Base-by-base conservation (phyloP, 2,329 filamentous ascomycete genomes). In the Zelopaecilomyces penicillatus region DNA sequence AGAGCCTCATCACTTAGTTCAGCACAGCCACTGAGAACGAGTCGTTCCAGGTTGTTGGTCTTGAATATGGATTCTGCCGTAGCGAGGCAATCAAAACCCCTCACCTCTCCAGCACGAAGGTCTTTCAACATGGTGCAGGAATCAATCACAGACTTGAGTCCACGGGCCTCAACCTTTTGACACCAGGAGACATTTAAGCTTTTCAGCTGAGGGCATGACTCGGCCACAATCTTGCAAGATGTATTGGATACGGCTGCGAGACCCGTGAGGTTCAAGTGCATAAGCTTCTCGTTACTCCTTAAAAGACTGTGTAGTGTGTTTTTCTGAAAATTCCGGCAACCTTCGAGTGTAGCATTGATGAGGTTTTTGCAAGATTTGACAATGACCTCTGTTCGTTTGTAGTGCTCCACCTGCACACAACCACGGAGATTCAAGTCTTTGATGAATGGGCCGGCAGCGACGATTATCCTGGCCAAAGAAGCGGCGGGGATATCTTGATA, bases 131-230 rank as follows among this genome's bases (percentile, higher is more conserved):
- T 81, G 0, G 75, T 71, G 57, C 93, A 97, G 2, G 76, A 76
- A 48, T 84, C 72, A 1, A 96, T 69, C 2, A 98, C 75, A 42
- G 76, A 76, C 51, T 75, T 79, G 43, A 97, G 69, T 4, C 89
- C 90, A 9, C 77, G 71, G 6, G 87, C 84, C 57, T 93, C 84
- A 59, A 96, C 80, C 49, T 88, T 84, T 52, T 82, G 82, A 67
- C 93, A 98, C 88, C 91, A 97, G 0, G 89, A 95, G 19, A 97
- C 78, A 56, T 96, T 94, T 52, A 97, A 75, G 44, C 78, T 75
- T 63, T 95, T 83, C n/a, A 98, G 71, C 40, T 83, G 81, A 1
- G 83, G 81, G 56, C 91, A 97, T 34, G 83, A 83, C 43, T 84
- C 74, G 1, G 87, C 83, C 48, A 98, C 84, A 48, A 94, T 87